Base-by-base conservation (phyloP, 345 rosid species). In the Abelmoschus esculentus region DNA sequence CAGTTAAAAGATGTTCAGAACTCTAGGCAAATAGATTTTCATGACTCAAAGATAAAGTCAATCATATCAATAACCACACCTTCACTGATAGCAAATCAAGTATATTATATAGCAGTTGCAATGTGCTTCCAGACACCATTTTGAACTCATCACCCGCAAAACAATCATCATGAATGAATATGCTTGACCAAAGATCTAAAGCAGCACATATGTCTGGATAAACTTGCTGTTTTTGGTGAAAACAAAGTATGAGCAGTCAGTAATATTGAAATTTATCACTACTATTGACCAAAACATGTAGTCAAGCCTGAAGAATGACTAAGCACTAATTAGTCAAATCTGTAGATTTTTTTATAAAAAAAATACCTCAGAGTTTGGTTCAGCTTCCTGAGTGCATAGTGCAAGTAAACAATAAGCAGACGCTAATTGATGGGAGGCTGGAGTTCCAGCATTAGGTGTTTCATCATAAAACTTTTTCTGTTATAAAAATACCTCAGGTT, bases 301-400 rank as follows among this genome's bases (percentile, higher is more conserved):
- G 70, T 61, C 44, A 26, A 49, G 63, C 50, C 36, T 55, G 49
- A 11, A 28, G 46, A 64, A 36, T 50, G 38, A 61, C 34, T 47
- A 58, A 50, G 40, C 72, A 78, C 59, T 29, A 73, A 78, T 62
- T 74, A 63, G 72, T 72, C 47, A 78, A 72, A 65, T 66, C 62
- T 57, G 62, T 65, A 76, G 63, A 80, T 76, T 75, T 71, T 70
- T 70, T 77, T 6, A 78, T 38, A 34, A 74, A 80, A 72, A 34
- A 54, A 73, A 65, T 78, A 93, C 97, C 98, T 91, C 82, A 46
- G 97, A 91, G 73, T 76, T 81, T 64, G 98, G 92, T 61, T 89
- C 96, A 66, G 74, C 83, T 80, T 93, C 98, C 59, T 85, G 86
- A 64, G 67, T 74, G 70, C 90, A 83, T 4, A 93, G 79, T 58